Conservation (phyloP, 2,329 filamentous ascomycete genomes). For the Fusarium nisikadoi region DNA sequence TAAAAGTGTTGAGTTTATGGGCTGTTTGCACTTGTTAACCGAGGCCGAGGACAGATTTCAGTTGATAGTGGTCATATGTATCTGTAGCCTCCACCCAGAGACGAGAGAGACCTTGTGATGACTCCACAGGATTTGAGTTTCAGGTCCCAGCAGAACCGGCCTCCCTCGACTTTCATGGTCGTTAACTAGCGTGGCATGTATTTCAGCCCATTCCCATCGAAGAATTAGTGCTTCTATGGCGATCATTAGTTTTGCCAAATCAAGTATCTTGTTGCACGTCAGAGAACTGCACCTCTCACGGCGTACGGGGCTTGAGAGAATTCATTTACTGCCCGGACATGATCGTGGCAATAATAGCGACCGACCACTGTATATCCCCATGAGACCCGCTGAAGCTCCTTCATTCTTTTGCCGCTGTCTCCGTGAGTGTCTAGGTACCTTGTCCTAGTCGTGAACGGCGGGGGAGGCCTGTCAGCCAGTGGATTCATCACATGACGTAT, state of each 20-base stretch:
- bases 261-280: not conserved
- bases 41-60: conserved; percentile 21
- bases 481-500: conserved; percentile 43
- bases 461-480: conserved; percentile 28
- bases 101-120: conserved; percentile 15
- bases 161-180: not conserved
- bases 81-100: conserved; percentile 1
- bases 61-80: conserved; percentile 8
- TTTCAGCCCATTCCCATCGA: not conserved
- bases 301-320: not conserved
- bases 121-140: conserved; percentile 9
- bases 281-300: not conserved
- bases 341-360: not conserved
- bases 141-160: not conserved
- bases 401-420: not conserved
- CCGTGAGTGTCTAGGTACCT: not conserved
- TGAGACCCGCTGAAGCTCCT: conserved; percentile 11
- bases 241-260: not conserved
- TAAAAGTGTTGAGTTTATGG: not conserved
- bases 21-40: not conserved
- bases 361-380: not conserved
- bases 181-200: not conserved
- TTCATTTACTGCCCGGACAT: not conserved
- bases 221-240: conserved; percentile 1
- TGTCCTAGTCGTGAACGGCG: conserved; percentile 5